Percentiles rank a stretch among this genome's conserved stretches.
These are phyloP conservation scores for Knufia fluminis DNA, from an alignment of 2,329 filamentous ascomycete genomes.

Conservation along the genomic window DNA sequence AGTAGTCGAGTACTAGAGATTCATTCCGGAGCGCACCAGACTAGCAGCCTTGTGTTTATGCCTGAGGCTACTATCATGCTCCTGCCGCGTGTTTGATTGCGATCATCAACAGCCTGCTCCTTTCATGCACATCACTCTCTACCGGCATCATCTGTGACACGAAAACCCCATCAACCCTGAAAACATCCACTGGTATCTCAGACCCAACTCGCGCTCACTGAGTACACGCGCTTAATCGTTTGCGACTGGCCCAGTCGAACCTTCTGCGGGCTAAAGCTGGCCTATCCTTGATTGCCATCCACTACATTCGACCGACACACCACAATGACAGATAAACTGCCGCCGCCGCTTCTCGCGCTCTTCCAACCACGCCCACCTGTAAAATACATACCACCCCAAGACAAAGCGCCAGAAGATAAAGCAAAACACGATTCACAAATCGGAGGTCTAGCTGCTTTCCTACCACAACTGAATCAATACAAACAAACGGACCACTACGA, in stretches of 20 bases:
- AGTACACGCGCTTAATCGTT: too few relatives aligned
- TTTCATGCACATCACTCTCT: too few relatives aligned
- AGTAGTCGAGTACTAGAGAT: too few relatives aligned
- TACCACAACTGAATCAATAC: conserved; percentile 66
- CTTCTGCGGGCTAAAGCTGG: too few relatives aligned
- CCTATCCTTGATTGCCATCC: too few relatives aligned
- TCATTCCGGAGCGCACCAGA: too few relatives aligned
- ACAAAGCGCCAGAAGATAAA: conserved; percentile 67
- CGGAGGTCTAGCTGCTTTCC: conserved; percentile 62
- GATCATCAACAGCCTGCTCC: too few relatives aligned
- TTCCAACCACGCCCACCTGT: conserved; percentile 90
- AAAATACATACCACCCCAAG: conserved; percentile 75
- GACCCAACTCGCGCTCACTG: too few relatives aligned
- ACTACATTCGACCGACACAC: conserved; percentile 6
- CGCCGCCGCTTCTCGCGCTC: conserved; percentile 81
- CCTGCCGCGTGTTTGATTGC: neutral
- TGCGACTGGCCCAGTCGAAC: too few relatives aligned
- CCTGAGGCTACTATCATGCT: too few relatives aligned
- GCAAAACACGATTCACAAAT: conserved; percentile 62
- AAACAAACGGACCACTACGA: conserved; percentile 66
- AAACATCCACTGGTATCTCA: too few relatives aligned
- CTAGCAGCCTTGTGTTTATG: neutral
- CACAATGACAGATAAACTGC: conserved; percentile 91
- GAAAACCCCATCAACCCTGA: too few relatives aligned
- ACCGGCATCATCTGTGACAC: neutral